These are phyloP conservation scores for Gossypium arboreum DNA, from an alignment of 345 rosid species.

Conservation along the genomic window DNA sequence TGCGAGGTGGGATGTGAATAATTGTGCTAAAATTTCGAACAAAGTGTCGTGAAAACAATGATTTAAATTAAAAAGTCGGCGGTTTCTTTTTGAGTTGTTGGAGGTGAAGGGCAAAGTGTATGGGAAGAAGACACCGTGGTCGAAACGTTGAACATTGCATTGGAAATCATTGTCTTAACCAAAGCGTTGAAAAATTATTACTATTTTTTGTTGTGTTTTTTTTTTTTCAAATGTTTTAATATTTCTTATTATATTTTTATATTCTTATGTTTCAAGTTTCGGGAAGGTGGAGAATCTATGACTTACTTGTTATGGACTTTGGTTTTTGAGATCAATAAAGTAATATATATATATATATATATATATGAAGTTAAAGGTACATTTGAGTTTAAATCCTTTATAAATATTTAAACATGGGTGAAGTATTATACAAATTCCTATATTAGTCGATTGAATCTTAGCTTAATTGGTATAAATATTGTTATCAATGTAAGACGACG, in stretches of 20 bases:
- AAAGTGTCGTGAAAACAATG: neutral
- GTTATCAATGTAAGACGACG: too few relatives aligned
- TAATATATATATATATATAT: too few relatives aligned
- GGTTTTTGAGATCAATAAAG: constrained; percentile 2
- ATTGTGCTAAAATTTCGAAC: constrained; percentile 41
- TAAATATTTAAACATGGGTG: too few relatives aligned
- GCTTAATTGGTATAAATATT: fast-evolving
- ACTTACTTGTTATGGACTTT: constrained; percentile 19
- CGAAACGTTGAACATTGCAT: constrained; percentile 64
- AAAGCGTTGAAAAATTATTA: constrained; percentile 25
- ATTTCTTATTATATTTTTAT: neutral
- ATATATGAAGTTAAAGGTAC: neutral
- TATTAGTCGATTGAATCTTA: too few relatives aligned
- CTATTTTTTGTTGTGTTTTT: neutral
- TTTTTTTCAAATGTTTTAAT: neutral
- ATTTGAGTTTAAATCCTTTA: neutral
- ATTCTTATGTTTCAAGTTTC: neutral
- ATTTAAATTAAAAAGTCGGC: constrained; percentile 23
- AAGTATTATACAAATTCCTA: too few relatives aligned
- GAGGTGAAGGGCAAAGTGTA: constrained; percentile 15
- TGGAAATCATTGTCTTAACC: constrained; percentile 27
- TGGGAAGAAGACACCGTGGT: constrained; percentile 67
- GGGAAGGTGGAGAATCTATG: neutral
- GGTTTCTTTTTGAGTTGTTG: constrained; percentile 19
- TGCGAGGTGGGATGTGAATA: constrained; percentile 61